Evolutionary conservation across 257 asterid species (phyloP).

Genomic region (Solanum peruvianum): DNA sequence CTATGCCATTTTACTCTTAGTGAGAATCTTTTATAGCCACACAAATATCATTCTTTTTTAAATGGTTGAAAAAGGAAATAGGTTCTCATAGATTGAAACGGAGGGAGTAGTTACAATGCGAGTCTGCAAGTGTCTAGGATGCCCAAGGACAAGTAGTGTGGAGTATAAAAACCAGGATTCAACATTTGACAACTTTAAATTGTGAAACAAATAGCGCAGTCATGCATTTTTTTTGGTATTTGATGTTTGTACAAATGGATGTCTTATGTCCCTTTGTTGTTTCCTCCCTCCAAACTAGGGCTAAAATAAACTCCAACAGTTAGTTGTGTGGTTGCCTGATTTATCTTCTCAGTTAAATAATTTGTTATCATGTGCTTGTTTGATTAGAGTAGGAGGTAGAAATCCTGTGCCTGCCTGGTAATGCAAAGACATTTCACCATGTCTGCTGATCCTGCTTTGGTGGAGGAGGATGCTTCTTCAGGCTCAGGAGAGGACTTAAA

Average conservation of each 20-base stretch:
- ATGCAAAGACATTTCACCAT: conserved; percentile 29
- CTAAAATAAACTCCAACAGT: not conserved
- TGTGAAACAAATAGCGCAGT: not conserved
- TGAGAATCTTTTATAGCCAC: not conserved
- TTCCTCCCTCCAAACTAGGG: not conserved
- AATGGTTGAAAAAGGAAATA: not conserved
- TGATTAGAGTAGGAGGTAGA: conserved; percentile 13
- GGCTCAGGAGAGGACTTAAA: conserved; percentile 81
- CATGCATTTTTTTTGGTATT: not conserved
- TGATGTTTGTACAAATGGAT: not conserved
- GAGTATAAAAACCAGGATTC: not conserved
- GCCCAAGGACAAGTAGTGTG: not conserved
- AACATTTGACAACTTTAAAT: not conserved
- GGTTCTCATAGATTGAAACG: not conserved
- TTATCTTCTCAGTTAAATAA: not conserved
- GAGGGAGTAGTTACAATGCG: not conserved
- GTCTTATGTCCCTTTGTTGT: not conserved
- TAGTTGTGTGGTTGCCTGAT: not conserved
- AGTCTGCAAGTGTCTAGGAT: not conserved
- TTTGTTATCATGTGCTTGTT: conserved; percentile 5
- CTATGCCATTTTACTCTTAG: not conserved
- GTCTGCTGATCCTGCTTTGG: conserved; percentile 66
- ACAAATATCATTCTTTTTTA: not conserved
- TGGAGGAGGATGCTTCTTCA: conserved; percentile 73
- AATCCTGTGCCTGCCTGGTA: conserved; percentile 22